Percentiles rank a stretch among this genome's conserved stretches.
Conservation (phyloP, 148 eudicot genomes). For the Vaccinium vitisidaea region DNA sequence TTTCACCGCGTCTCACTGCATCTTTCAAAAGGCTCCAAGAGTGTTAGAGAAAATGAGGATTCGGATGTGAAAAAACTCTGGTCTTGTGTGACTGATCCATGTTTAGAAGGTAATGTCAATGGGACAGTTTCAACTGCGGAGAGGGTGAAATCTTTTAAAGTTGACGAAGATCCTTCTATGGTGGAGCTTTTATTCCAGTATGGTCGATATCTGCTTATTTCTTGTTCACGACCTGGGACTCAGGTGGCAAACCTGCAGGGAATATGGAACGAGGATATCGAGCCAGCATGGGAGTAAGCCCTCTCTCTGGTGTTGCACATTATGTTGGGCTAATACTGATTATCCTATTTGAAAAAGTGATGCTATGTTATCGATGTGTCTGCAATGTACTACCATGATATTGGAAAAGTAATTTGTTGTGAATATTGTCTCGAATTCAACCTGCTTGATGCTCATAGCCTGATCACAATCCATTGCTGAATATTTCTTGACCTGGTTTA, state of each 20-base stretch:
- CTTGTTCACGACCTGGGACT: conserved; percentile 78
- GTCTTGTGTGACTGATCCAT: background rate
- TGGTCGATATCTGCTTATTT: conserved; percentile 81
- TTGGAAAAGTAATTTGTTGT: background rate
- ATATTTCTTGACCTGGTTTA: background rate
- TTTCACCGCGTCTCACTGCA: conserved; percentile 75
- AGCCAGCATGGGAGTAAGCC: conserved; percentile 70
- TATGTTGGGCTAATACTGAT: background rate
- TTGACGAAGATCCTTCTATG: conserved; percentile 80
- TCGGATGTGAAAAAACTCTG: background rate
- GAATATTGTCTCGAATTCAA: background rate
- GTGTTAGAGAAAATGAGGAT: background rate
- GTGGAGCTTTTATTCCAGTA: conserved; percentile 84
- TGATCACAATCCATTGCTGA: background rate
- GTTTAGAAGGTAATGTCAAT: conserved; percentile 14
- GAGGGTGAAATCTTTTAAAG: conserved; percentile 66
- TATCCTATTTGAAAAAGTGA: background rate
- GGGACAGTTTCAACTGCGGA: conserved; percentile 50
- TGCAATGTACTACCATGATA: background rate
- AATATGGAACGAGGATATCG: conserved; percentile 67
- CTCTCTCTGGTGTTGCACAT: conserved; percentile 10
- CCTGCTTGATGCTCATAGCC: background rate
- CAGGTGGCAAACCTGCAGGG: conserved; percentile 87
- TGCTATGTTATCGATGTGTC: background rate
- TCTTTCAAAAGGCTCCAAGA: conserved; percentile 50